Evolutionary conservation across 805 yeast species (phyloP), one percentile per base, ranked within the genome.

Genomic region (Blastobotrys chiropterorum): DNA sequence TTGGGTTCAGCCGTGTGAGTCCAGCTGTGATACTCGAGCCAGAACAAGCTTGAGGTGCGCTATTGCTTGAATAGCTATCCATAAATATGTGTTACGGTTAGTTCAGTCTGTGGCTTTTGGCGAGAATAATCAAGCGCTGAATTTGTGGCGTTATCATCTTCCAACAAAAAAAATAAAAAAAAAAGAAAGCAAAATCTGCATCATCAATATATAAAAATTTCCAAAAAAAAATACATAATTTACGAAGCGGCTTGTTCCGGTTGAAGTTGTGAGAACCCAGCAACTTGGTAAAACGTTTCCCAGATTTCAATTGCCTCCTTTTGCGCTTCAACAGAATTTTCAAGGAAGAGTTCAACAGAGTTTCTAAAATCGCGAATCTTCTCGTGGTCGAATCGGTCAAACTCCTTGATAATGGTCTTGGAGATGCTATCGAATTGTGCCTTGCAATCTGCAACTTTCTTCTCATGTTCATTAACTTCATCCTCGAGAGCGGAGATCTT

Each of bases 321-420:
- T 68, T 94, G 99, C 31, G 90, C 77, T 68, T 94, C 99, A 50
- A 90, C 86, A 20, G 94, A 79, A 49, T 94, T 81, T 67, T 94
- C 98, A 64, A 95, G 78, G 62, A 83, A 90, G 11, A 92, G 84
- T 68, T 94, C 99, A 49, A 92, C 86, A 56, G 90, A 80, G 62
- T 86, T 86, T 64, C 96, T 79, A 68, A 92, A 89, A 61, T 90
- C 98, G 39, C 79, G 81, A 38, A 88, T 77, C 60, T 83, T 86
- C 52, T 85, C 92, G 44, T 73, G 71, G 63, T 89, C 96, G 64
- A 90, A 88, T 14, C 67, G 63, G 15, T 72, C 76, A 22, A 92
- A 68, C 60, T 94, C 96, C 41, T 67, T 65, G 63, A 80, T 85
- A 50, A 92, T 86, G 2, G 77, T 79, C 15, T 74, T 77, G 48